Base-by-base conservation (phyloP, 768 basidiomycete genomes). In the Mycena albidolilacea region DNA sequence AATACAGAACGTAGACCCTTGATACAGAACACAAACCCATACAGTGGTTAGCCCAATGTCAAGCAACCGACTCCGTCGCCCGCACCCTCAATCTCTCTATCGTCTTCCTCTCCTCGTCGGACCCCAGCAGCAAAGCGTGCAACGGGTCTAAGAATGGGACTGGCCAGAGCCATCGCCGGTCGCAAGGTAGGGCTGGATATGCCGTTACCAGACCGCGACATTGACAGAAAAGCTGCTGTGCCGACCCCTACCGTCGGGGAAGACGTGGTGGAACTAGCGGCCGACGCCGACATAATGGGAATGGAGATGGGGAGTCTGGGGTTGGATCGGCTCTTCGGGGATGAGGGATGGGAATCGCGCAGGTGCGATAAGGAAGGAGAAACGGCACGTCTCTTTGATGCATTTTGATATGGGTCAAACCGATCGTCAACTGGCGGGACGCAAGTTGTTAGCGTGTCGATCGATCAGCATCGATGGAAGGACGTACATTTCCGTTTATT, bases 401-500 rank as follows among this genome's bases (percentile, higher is more conserved):
- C 85, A 55, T 88, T 90, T 41, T 92, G 91, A 81, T 95, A 95
- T 61, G 94, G 94, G 79, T 95, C 94, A 79, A 93, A 95, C 11
- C 94, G 91, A 79, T 95, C 94, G 68, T 95, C 94, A 74, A 93
- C 93, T 94, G n/a, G 37, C 14, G 35, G 5, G 52, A 43, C 41
- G n/a, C 1, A 63, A 39, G 69, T 68, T 48, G 50, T 77, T n/a
- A 77, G 60, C 75, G 64, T 43, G 63, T 50, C 54, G 50, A 55
- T 70, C 35, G 74, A 62, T 58, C 50, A 37, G 57, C 71, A 55
- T 73, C 39, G 37, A 69, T 19, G 44, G 48, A 67, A 41, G 59
- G 60, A 82, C 88, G 77, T 78, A 93, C 94, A 81, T 89, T 95
- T 95, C 61, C 94, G 91, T 81, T 95, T 95, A 78, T 92, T 95